A percentile compares a stretch with the other conserved stretches of the same genome.
These are phyloP conservation scores for Penicillium hesseltinei DNA, from an alignment of 2,329 filamentous ascomycete genomes.

Conservation along the genomic window DNA sequence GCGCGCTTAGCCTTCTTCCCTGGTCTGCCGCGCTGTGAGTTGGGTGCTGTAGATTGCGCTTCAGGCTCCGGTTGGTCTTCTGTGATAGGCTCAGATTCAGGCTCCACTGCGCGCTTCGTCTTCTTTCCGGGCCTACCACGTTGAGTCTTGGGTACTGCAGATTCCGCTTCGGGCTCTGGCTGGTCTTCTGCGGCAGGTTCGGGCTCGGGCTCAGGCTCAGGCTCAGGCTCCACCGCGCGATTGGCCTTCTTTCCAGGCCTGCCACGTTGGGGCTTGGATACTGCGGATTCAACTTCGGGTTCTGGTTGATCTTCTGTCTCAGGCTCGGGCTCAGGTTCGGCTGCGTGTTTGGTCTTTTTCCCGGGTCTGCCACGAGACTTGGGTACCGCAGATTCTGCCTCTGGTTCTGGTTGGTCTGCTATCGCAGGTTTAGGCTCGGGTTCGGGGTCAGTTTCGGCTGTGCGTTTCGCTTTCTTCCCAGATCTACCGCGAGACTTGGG, in stretches of 20 bases:
- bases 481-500: slow-evolving; percentile 2
- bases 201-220: slow-evolving; percentile 1
- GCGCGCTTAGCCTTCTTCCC: slow-evolving; percentile 9
- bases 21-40: slow-evolving; percentile 2
- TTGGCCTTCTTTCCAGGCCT: slow-evolving; percentile 9
- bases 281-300: slow-evolving; percentile 1
- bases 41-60: slow-evolving; percentile 3
- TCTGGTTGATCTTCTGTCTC: slow-evolving; percentile 1
- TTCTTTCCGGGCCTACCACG: slow-evolving; percentile 12
- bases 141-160: slow-evolving; percentile 1
- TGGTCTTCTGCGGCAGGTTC: neutral
- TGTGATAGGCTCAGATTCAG: neutral
- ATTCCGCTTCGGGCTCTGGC: neutral
- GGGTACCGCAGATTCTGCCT: slow-evolving; percentile 1
- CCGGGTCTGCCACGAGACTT: slow-evolving; percentile 2
- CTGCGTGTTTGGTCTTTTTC: slow-evolving; percentile 7
- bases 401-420: neutral
- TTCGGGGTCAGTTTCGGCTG: neutral
- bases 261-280: slow-evolving; percentile 1
- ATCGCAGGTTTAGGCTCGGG: neutral
- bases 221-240: slow-evolving; percentile 2
- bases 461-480: slow-evolving; percentile 10
- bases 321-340: slow-evolving; percentile 8
- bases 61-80: slow-evolving; percentile 8
- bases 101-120: neutral